A percentile compares a stretch with the other conserved stretches of the same genome.
Conservation (phyloP, 768 basidiomycete species). For the Tylopilus plumbeoviolaceoides region DNA sequence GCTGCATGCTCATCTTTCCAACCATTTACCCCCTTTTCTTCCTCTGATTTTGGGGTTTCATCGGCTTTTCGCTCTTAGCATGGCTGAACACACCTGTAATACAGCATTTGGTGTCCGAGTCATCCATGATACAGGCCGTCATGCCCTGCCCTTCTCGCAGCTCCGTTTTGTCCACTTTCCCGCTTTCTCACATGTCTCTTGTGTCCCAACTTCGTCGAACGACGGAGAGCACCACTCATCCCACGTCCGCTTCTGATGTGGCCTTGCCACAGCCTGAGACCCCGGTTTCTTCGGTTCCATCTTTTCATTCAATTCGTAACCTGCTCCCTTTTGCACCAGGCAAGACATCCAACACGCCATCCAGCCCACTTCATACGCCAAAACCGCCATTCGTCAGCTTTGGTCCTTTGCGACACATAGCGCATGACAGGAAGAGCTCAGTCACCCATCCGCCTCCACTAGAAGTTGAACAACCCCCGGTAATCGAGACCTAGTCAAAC, state of each 20-base stretch:
- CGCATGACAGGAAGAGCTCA: conserved; percentile 39
- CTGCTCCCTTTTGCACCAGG: conserved; percentile 63
- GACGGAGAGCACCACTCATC: conserved; percentile 26
- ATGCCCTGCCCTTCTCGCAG: conserved; percentile 29
- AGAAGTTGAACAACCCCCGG: conserved; percentile 23
- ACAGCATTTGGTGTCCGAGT: conserved; percentile 20
- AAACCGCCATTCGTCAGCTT: conserved; percentile 40
- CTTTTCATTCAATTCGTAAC: conserved; percentile 61
- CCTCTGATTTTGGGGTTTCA: conserved; percentile 7
- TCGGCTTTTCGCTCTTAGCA: conserved; percentile 9
- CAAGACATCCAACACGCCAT: conserved; percentile 33
- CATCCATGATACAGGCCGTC: conserved; percentile 23
- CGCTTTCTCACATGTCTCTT: conserved; percentile 23
- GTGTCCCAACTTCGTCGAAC: conserved; percentile 28
- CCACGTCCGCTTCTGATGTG: conserved; percentile 16
- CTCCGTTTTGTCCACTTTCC: conserved; percentile 27
- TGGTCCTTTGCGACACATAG: conserved; percentile 53
- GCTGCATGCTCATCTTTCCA: conserved; percentile 21
- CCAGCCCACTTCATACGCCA: conserved; percentile 25
- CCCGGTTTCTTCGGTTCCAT: conserved; percentile 30
- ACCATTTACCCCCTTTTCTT: background rate
- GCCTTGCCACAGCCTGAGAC: conserved; percentile 22
- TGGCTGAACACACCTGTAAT: conserved; percentile 19
- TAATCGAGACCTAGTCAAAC: conserved; percentile 26
- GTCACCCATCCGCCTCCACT: conserved; percentile 18